Percentiles rank a stretch among this genome's conserved stretches.
Conservation (phyloP, 192 early-diverging fungal species). For the Backusella macrospora region DNA sequence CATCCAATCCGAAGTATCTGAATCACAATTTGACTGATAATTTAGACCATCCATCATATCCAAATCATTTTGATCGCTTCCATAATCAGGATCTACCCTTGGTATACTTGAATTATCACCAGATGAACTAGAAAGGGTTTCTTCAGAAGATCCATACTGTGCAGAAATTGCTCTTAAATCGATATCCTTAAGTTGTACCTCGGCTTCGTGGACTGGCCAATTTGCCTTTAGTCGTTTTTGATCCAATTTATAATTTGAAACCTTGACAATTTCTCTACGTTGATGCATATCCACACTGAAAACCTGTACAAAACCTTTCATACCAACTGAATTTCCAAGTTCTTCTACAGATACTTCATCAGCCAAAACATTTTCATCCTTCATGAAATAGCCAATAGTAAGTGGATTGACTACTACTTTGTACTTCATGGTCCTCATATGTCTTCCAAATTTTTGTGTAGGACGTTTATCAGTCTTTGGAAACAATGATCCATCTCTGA, state of each 20-base stretch:
- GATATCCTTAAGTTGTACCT: constrained; percentile 41
- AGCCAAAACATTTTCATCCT: constrained; percentile 37
- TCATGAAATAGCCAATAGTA: constrained; percentile 43
- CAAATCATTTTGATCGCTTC: background rate
- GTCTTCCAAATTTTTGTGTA: constrained; percentile 43
- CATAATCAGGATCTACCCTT: background rate
- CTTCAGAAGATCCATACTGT: constrained; percentile 10
- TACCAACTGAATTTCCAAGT: constrained; percentile 36
- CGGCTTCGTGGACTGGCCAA: constrained; percentile 46
- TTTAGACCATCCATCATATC: constrained; percentile 27
- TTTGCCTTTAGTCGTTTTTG: constrained; percentile 36
- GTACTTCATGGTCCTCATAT: constrained; percentile 46
- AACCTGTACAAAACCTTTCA: constrained; percentile 38
- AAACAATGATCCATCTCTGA: constrained; percentile 42
- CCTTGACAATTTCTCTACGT: constrained; percentile 28
- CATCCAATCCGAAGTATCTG: constrained; percentile 44
- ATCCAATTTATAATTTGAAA: constrained; percentile 29
- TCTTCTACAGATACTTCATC: constrained; percentile 26
- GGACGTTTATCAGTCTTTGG: constrained; percentile 36
- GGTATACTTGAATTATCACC: background rate
- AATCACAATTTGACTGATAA: constrained; percentile 15
- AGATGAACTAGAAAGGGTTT: background rate
- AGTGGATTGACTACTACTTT: constrained; percentile 42
- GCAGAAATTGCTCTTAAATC: constrained; percentile 42
- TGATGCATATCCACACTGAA: constrained; percentile 50